A percentile compares a stretch with the other conserved stretches of the same genome.
These are phyloP conservation scores for Spathaspora jeffriesii DNA, from an alignment of 1,139 yeast species.

Conservation along the genomic window DNA sequence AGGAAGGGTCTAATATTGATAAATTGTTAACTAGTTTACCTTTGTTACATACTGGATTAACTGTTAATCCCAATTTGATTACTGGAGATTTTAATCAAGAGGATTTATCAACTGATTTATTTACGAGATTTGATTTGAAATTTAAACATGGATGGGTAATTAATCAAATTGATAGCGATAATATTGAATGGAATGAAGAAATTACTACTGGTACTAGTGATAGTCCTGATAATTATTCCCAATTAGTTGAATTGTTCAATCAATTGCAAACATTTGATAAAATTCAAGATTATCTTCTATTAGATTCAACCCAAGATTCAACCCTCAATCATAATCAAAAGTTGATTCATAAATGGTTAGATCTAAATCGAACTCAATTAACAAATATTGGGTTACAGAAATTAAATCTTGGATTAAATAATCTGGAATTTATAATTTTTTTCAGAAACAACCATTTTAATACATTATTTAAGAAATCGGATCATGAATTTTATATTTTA, in stretches of 20 bases:
- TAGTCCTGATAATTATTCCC: constrained; percentile 17
- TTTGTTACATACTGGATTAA: constrained; percentile 67
- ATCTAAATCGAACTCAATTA: constrained; percentile 64
- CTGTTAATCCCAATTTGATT: constrained; percentile 66
- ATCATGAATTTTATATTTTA: constrained; percentile 54
- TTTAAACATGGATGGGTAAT: constrained; percentile 57
- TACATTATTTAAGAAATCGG: constrained; percentile 59
- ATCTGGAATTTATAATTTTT: constrained; percentile 55
- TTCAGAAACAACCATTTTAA: constrained; percentile 87
- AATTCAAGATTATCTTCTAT: constrained; percentile 41
- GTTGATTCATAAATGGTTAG: constrained; percentile 41
- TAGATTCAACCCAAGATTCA: constrained; percentile 8
- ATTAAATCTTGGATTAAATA: constrained; percentile 40
- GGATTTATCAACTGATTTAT: constrained; percentile 35
- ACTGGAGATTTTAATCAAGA: constrained; percentile 59
- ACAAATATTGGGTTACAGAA: constrained; percentile 61
- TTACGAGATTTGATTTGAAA: constrained; percentile 37
- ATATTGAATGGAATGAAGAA: constrained; percentile 13
- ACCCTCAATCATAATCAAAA: constrained; percentile 14
- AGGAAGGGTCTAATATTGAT: constrained; percentile 19
- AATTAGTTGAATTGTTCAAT: constrained; percentile 21
- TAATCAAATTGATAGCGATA: constrained; percentile 22
- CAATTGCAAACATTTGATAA: constrained; percentile 43
- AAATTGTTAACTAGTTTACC: constrained; percentile 57
- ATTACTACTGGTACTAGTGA: background rate